Conservation (phyloP, 2,329 filamentous ascomycete genomes). For the Orbilia blumenaviensis region DNA sequence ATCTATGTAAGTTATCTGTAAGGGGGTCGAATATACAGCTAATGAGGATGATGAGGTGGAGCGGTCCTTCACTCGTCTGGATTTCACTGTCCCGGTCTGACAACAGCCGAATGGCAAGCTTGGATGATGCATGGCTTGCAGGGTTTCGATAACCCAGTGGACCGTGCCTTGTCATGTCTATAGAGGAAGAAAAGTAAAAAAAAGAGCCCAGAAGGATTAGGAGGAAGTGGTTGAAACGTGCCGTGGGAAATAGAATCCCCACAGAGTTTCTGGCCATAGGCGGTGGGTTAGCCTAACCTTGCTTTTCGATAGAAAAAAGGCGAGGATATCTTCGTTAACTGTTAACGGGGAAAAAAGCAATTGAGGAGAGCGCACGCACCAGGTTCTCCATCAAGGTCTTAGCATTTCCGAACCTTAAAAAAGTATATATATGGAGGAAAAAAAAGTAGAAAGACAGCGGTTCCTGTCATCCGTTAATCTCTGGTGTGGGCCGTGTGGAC, state of each 20-base stretch:
- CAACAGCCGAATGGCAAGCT: slow-evolving; percentile 24
- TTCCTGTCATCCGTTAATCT: slow-evolving; percentile 24
- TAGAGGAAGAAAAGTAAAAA: too few species aligned
- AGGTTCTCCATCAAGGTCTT: neutral
- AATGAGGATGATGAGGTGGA: too few species aligned
- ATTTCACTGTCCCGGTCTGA: slow-evolving; percentile 17
- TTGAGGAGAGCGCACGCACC: neutral
- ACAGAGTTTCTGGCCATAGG: neutral
- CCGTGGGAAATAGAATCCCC: slow-evolving; percentile 12
- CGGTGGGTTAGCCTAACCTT: slow-evolving; percentile 11
- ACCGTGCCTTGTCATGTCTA: too few species aligned
- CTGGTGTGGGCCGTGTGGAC: neutral
- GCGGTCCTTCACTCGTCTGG: slow-evolving; percentile 2
- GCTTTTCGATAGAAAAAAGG: neutral
- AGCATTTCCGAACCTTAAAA: too few species aligned
- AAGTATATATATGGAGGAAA: neutral
- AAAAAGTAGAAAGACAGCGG: neutral
- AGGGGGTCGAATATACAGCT: neutral
- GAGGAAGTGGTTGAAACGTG: slow-evolving; percentile 12
- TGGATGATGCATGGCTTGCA: slow-evolving; percentile 20
- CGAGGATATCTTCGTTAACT: neutral
- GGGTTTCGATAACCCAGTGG: too few species aligned
- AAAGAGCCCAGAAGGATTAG: neutral
- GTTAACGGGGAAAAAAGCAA: neutral
- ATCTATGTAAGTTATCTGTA: neutral